Base-by-base conservation (phyloP, 345 rosid species). In the Luvunga scandens region DNA sequence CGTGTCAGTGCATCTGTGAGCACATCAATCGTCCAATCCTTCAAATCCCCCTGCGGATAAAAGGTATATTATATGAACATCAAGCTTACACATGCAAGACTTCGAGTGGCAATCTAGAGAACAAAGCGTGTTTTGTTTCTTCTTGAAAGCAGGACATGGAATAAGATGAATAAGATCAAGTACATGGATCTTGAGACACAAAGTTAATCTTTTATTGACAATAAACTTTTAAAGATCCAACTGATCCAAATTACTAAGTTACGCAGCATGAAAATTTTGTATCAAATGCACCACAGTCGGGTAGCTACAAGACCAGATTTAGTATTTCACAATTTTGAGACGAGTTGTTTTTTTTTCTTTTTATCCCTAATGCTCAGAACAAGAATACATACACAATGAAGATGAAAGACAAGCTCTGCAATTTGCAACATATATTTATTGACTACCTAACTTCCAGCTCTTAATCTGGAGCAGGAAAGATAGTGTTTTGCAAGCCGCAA, bases 21-120 rank as follows among this genome's bases (percentile, higher is more conserved):
- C 83, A 96, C 92, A 78, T 96, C 99, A n/a, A 89, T 91, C 2
- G 94, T 85, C 98, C 97, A 94, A 82, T 91, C 94, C 86, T 89
- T 92, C 82, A 91, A 66, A 84, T 92, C 99, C 66, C 86, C 94
- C 97, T 96, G 84, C 82, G 80, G 48, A 71, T 30, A 59, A 73
- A 24, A 64, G 64, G 21, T 63, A 42, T 45, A 63, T 67, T 57
- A 60, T 45, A 57, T 67, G 64, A 30, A 24, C 62, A 77, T 31
- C 9, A 76, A 75, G 30, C 3, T 36, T 27, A 19, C 38, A 24
- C 39, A 59, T 30, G 7, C 1, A 71, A 8, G 56, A 42, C 25
- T 19, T 3, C 34, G 24, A 25, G 62, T 69, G 28, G 42, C 71
- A 65, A 64, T 13, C 12, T 73, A 30, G 5, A 24, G 31, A 25